Evolutionary conservation across 2,329 filamentous ascomycete species (phyloP), one percentile per base, ranked within the genome.

Genomic region (Aspergillus uvarum): DNA sequence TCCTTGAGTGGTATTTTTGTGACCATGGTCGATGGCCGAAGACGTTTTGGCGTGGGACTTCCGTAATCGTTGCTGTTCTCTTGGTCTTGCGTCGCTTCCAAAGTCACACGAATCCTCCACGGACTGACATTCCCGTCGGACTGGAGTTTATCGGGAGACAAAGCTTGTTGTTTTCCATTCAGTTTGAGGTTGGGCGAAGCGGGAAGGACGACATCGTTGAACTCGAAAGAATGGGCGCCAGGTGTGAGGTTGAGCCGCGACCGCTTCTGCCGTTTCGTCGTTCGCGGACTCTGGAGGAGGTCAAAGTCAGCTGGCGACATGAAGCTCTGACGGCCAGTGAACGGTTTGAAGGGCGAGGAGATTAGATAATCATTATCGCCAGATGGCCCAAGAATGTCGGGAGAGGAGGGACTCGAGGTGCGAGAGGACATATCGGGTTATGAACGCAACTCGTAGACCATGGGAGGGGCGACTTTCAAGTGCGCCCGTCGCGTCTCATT

Each of bases 71-170:
- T 63, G 51, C 74, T 70, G 44, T 71, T 65, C 38, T 64, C 73
- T 32, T 75, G 76, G 42, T 79, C 77, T 55, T 81, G 77, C 48
- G 78, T 79, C 21, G 79, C 79, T 67, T 81, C 78, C 38, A 81
- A 74, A 0, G 79, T 81, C 24, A 81, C 78, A 49, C 77, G 73
- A 59, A 81, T 80, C 58, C 78, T 76, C 79, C 79, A 81, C 29
- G 79, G 79, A 63, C 78, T 81, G 14, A 77, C 67, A 67, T 78
- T 78, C 7, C 72, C 74, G 8, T 77, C 76, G 11, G 70, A 65
- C 48, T 70, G 70, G 2, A 68, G 59, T 50, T 77, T 79, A n/a
- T 74, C 71, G 12, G 76, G 77, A 14, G 77, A 79, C 35, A 73
- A 55, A 5, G 74, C 72, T 47, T 67, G 59, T 50, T 71, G 66